phyloP scores from a whole-genome alignment of 75 land plant species.

The Picea sitchensis region DNA sequence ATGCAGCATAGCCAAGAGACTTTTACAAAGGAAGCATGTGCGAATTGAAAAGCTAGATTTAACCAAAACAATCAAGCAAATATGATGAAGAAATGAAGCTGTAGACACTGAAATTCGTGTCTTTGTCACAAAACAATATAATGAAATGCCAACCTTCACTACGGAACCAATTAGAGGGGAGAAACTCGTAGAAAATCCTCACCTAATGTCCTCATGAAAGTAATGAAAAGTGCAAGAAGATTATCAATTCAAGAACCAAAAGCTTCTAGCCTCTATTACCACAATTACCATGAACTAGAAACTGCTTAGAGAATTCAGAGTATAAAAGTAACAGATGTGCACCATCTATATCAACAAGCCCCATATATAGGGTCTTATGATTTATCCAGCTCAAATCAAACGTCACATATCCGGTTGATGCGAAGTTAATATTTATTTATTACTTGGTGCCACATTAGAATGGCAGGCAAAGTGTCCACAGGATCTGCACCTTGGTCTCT shows the following conservation, averaged over 20 bases:
- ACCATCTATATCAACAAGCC: neutral
- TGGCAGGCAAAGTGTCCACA: too few species aligned
- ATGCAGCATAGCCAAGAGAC: too few species aligned
- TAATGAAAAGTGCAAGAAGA: neutral
- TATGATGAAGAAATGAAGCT: neutral
- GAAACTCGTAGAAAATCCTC: neutral
- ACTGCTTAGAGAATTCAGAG: neutral
- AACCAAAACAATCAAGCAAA: neutral
- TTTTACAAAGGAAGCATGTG: too few species aligned
- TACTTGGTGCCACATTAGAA: too few species aligned
- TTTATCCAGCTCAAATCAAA: too few species aligned
- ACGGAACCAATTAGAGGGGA: neutral
- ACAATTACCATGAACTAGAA: neutral
- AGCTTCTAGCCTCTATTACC: slow-evolving; percentile 1
- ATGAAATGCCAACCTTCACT: neutral
- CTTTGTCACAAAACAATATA: neutral
- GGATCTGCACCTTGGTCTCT: too few species aligned
- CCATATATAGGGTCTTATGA: neutral
- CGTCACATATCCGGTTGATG: too few species aligned
- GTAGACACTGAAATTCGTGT: neutral
- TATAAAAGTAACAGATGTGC: neutral
- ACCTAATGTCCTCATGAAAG: neutral
- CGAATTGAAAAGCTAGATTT: too few species aligned
- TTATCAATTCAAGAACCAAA: slow-evolving; percentile 6
- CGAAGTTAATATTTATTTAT: too few species aligned